Percentiles rank a stretch among this genome's conserved stretches.
These are phyloP conservation scores for Cryptococcus jaspeensis DNA, from an alignment of 1,284 basidiomycete genomes.

Conservation along the genomic window DNA sequence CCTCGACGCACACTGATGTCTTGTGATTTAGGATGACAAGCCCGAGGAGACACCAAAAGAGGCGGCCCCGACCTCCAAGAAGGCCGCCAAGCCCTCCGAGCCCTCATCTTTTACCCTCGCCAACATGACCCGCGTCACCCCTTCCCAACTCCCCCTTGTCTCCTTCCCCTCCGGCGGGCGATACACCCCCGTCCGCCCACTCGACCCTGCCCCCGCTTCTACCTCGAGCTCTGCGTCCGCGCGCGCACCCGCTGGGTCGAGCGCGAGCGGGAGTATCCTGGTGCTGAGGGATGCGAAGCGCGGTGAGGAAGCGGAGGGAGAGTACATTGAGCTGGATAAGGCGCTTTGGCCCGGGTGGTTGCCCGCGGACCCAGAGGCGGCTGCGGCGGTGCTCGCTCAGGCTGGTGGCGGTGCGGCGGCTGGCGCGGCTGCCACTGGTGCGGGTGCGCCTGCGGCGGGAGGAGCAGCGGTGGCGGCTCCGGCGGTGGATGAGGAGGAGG, in stretches of 20 bases:
- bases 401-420: slow-evolving; percentile 39
- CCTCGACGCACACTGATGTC: neutral
- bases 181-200: slow-evolving; percentile 86
- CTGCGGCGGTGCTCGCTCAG: slow-evolving; percentile 28
- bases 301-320: slow-evolving; percentile 58
- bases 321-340: slow-evolving; percentile 64
- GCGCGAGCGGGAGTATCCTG: slow-evolving; percentile 78
- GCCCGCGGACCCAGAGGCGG: slow-evolving; percentile 33
- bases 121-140: slow-evolving; percentile 92
- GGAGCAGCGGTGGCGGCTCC: slow-evolving; percentile 47
- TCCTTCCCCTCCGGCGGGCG: slow-evolving; percentile 71
- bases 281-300: slow-evolving; percentile 69
- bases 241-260: slow-evolving; percentile 53
- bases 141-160: slow-evolving; percentile 81
- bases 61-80: slow-evolving; percentile 55
- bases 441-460: slow-evolving; percentile 37
- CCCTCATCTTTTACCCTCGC: slow-evolving; percentile 70
- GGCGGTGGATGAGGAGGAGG: slow-evolving; percentile 70
- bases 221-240: slow-evolving; percentile 24
- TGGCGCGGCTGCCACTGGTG: slow-evolving; percentile 13
- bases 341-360: slow-evolving; percentile 53
- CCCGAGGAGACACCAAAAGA: slow-evolving; percentile 49
- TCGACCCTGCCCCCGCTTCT: slow-evolving; percentile 50
- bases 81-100: slow-evolving; percentile 63
- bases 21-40: slow-evolving; percentile 54